A percentile compares a stretch with the other conserved stretches of the same genome.
Evolutionary conservation across 78 protist genomes (phyloP).

Genomic region (Bodo saltans): DNA sequence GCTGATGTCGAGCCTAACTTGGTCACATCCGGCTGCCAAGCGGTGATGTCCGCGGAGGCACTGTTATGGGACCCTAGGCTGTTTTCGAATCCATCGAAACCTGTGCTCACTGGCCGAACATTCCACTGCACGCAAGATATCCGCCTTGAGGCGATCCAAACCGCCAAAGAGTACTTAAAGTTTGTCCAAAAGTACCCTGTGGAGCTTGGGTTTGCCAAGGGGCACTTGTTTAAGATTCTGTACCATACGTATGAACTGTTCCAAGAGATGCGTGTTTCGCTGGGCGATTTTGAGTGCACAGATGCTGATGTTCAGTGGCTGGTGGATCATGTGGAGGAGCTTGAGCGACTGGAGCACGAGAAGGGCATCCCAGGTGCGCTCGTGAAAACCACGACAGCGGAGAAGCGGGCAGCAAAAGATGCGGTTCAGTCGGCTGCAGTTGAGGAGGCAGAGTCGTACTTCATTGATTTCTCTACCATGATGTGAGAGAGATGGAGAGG

Average conservation of each 20-base stretch:
- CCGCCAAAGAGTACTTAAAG: conserved; percentile 50
- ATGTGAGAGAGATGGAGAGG: too few species aligned
- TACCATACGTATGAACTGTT: neutral
- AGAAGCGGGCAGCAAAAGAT: too few species aligned
- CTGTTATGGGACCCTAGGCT: conserved; percentile 54
- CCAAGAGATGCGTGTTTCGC: too few species aligned
- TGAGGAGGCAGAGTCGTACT: too few species aligned
- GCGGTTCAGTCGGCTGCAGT: too few species aligned
- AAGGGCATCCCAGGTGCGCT: too few species aligned
- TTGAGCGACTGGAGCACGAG: too few species aligned
- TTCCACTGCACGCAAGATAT: neutral
- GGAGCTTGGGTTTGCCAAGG: neutral
- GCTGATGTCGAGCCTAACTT: conserved; percentile 46
- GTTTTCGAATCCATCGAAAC: conserved; percentile 30
- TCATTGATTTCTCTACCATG: too few species aligned
- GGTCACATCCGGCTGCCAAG: conserved; percentile 53
- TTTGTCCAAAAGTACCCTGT: neutral
- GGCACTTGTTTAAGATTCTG: conserved; percentile 42
- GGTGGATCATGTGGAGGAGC: too few species aligned
- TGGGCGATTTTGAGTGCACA: too few species aligned
- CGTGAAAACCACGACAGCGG: too few species aligned
- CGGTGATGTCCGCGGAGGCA: conserved; percentile 64
- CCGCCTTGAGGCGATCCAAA: neutral
- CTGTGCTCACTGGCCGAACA: neutral
- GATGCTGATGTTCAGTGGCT: too few species aligned